Conservation (phyloP, 129 eudicot genomes). For the Centella asiatica region DNA sequence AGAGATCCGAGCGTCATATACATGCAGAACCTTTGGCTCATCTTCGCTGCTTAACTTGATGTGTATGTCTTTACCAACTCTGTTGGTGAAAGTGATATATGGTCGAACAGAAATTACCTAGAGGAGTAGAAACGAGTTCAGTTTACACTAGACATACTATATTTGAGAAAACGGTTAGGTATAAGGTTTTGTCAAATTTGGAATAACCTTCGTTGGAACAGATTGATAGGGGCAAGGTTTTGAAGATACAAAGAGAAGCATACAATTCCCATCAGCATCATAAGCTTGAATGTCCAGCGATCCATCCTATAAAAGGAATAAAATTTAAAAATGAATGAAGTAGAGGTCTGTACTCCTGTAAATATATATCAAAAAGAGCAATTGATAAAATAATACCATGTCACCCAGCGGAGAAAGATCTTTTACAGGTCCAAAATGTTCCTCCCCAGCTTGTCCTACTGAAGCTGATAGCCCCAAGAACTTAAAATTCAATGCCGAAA, state of each 20-base stretch:
- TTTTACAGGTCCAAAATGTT: conserved; percentile 67
- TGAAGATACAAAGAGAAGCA: conserved; percentile 76
- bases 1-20: conserved; percentile 74
- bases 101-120: conserved; percentile 82
- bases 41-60: conserved; percentile 78
- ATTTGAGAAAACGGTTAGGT: background rate
- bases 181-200: background rate
- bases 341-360: background rate
- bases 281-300: conserved; percentile 72
- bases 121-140: conserved; percentile 15
- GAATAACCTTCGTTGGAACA: conserved; percentile 78
- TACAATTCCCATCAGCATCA: conserved; percentile 59
- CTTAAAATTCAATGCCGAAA: conserved; percentile 74
- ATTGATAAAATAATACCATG: conserved; percentile 42
- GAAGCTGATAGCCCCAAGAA: conserved; percentile 65
- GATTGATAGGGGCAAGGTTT: conserved; percentile 86
- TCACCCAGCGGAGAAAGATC: conserved; percentile 93
- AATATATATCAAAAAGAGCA: background rate
- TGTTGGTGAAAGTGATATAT: conserved; percentile 81
- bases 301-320: conserved; percentile 63
- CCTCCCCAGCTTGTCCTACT: conserved; percentile 45
- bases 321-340: background rate
- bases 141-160: no score
- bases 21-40: conserved; percentile 58
- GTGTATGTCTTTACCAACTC: conserved; percentile 68